Evolutionary conservation across 2,329 filamentous ascomycete species (phyloP), one percentile per base, ranked within the genome.

Genomic region (Biscogniauxia marginata): DNA sequence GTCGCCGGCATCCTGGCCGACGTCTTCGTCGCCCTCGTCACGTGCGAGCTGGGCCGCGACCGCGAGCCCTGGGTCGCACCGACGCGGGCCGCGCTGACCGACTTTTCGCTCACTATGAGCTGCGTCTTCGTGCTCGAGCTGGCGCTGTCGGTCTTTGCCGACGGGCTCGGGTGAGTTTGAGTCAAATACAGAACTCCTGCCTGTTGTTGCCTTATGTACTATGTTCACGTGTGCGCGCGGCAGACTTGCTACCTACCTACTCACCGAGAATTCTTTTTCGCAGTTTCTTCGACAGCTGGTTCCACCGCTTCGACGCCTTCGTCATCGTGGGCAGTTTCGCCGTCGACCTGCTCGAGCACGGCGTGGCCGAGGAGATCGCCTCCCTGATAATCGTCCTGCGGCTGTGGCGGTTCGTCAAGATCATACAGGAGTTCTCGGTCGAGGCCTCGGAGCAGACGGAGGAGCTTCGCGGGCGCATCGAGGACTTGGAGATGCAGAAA

Each of bases 381-480:
- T 87, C 84, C 0, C 74, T 90, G n/a, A 79, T 90, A 49, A 78
- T 90, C 23, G 77, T 88, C 3, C 73, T 90, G 46, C 83, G 87
- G 52, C 75, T 90, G 3, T 89, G 86, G 83, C 79, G 87, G 16
- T 79, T 90, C 46, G 83, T 88, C 68, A 88, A 89, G 74, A 87
- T 89, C 51, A 82, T 88, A 6, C 85, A 90, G 65, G 87, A 90
- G 70, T 76, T 89, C 58, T 82, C 81, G 24, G 78, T 86, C 6
- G 85, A 84, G 7, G 84, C 85, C 1, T 74, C 82, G 34, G 85
- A 89, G 70, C 77, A 84, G 67, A 81, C 85, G 74, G 84, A 86
- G 59, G 77, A 78, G 8, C 71, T 88, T 43, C 75, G 83, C 60
- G 70, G 76, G 51, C 71, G 77, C 53, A 74, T 88, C 22, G 76